Percentiles rank a stretch among this genome's conserved stretches.
Evolutionary conservation across 1,284 basidiomycete genomes (phyloP).

Genomic region (Afroboletus lepidellus): DNA sequence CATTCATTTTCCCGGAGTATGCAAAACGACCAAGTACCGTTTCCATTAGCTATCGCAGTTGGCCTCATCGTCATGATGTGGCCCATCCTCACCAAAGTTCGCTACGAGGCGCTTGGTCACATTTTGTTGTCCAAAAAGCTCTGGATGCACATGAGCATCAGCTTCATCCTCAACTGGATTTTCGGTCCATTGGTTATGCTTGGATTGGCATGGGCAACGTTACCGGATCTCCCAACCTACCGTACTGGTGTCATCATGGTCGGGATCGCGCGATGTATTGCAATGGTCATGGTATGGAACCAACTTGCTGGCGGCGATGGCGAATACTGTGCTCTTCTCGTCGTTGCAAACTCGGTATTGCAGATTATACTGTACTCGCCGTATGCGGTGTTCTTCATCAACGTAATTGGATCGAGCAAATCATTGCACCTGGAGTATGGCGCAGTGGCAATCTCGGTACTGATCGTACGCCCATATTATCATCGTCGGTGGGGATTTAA

Average conservation of each 20-base stretch:
- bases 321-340: conserved; percentile 76
- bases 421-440: conserved; percentile 62
- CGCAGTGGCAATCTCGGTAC: conserved; percentile 71
- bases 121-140: conserved; percentile 50
- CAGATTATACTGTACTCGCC: conserved; percentile 83
- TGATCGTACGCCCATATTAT: conserved; percentile 52
- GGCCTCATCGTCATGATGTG: conserved; percentile 91
- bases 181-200: conserved; percentile 82
- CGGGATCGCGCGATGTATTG: conserved; percentile 60
- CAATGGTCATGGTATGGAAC: conserved; percentile 88
- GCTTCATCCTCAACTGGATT: conserved; percentile 81
- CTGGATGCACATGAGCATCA: conserved; percentile 74
- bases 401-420: conserved; percentile 57
- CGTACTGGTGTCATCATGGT: conserved; percentile 59
- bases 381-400: conserved; percentile 73
- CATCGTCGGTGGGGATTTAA: background rate
- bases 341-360: conserved; percentile 61
- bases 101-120: conserved; percentile 69
- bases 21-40: background rate
- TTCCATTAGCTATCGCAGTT: conserved; percentile 61
- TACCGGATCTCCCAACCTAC: conserved; percentile 73
- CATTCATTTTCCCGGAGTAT: conserved; percentile 8
- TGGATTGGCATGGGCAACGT: conserved; percentile 79
- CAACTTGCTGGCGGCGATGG: conserved; percentile 72
- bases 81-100: conserved; percentile 79